Evolutionary conservation across 2,329 filamentous ascomycete species (phyloP).

Genomic region (Trichoderma atrobrunneum): DNA sequence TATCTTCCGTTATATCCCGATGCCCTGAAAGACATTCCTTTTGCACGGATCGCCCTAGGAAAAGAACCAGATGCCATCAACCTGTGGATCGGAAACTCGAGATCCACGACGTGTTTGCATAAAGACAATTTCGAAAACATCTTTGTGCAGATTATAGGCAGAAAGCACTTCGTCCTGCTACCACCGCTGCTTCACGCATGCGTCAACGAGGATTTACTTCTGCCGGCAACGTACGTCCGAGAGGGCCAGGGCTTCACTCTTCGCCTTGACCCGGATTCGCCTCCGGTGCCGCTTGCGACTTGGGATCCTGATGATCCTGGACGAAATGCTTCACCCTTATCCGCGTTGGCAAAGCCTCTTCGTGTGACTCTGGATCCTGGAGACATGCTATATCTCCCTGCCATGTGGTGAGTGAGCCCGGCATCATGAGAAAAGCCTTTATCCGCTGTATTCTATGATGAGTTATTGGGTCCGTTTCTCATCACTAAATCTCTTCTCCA

Average conservation of each 20-base stretch:
- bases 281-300: constrained; percentile 61
- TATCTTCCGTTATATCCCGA: constrained; percentile 62
- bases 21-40: constrained; percentile 64
- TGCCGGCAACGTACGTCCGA: constrained; percentile 57
- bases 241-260: constrained; percentile 30
- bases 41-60: constrained; percentile 68
- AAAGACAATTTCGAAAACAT: constrained; percentile 85
- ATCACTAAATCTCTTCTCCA: neutral
- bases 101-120: constrained; percentile 69
- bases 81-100: constrained; percentile 75
- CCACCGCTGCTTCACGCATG: constrained; percentile 69
- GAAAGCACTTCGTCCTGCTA: constrained; percentile 72
- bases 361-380: constrained; percentile 67
- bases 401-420: constrained; percentile 63
- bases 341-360: constrained; percentile 57
- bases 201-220: constrained; percentile 61
- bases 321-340: constrained; percentile 54
- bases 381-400: constrained; percentile 79
- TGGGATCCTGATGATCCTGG: constrained; percentile 69
- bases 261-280: constrained; percentile 33
- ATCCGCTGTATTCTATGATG: neutral
- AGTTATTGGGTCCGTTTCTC: neutral
- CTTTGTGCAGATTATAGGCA: constrained; percentile 71
- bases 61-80: constrained; percentile 72
- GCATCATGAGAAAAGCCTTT: neutral